Evolutionary conservation across 192 early-diverging fungal genomes (phyloP).

Genomic region (Geosiphon pyriformis): DNA sequence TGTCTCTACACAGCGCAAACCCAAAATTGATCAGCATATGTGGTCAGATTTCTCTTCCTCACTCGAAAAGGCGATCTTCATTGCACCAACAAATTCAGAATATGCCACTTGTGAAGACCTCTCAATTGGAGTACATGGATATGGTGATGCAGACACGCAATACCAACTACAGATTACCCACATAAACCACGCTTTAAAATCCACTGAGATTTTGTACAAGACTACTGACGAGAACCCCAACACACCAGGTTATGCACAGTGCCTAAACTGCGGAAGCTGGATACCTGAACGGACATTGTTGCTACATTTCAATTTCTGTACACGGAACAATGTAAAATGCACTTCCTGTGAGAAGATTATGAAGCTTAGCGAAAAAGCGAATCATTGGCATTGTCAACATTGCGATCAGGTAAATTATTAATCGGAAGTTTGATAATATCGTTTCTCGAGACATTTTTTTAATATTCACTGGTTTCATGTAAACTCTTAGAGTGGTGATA

Average conservation of each 20-base stretch:
- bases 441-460: slow-evolving; percentile 79
- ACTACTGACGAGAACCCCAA: slow-evolving; percentile 23
- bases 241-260: slow-evolving; percentile 40
- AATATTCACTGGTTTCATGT: slow-evolving; percentile 61
- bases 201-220: not conserved
- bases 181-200: not conserved
- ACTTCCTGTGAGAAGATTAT: slow-evolving; percentile 58
- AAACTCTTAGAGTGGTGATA: slow-evolving; percentile 35
- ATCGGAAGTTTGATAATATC: no score
- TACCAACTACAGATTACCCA: slow-evolving; percentile 11
- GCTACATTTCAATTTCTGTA: slow-evolving; percentile 76
- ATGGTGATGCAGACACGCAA: slow-evolving; percentile 11
- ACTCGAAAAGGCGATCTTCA: slow-evolving; percentile 26
- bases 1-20: slow-evolving; percentile 25
- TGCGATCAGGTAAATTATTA: slow-evolving; percentile 49
- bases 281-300: slow-evolving; percentile 54
- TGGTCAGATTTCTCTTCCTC: slow-evolving; percentile 41
- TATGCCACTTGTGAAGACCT: slow-evolving; percentile 34
- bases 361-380: slow-evolving; percentile 54
- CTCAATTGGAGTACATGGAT: slow-evolving; percentile 40
- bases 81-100: slow-evolving; percentile 29
- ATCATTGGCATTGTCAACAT: slow-evolving; percentile 81
- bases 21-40: slow-evolving; percentile 38
- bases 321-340: slow-evolving; percentile 74
- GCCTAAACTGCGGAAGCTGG: slow-evolving; percentile 65